These are phyloP conservation scores for Chlamydomonas sphaeroides DNA, from an alignment of 139 green algal genomes.

Conservation along the genomic window DNA sequence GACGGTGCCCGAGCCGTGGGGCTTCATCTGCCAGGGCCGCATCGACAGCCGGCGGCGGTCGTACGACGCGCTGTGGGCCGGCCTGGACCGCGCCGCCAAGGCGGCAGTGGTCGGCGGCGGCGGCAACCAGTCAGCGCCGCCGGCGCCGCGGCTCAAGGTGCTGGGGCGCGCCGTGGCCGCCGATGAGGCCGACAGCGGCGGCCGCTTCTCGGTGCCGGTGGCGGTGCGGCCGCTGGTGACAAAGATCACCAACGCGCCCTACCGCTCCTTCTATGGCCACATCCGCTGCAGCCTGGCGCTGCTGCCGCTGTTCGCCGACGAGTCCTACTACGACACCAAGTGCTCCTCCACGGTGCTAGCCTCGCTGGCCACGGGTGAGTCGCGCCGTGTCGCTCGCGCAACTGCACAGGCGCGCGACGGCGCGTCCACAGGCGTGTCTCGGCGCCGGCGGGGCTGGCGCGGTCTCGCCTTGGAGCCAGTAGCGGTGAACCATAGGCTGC, in stretches of 20 bases:
- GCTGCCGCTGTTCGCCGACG: not conserved
- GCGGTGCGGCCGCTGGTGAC: not conserved
- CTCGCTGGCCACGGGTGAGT: not conserved
- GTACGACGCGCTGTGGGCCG: not conserved
- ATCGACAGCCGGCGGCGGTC: not conserved
- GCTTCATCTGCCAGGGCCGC: not conserved
- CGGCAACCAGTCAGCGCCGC: too few species aligned
- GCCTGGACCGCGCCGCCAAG: not conserved
- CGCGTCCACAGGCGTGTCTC: too few species aligned
- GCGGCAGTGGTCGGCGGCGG: too few species aligned
- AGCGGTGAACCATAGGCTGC: too few species aligned
- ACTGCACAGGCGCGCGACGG: too few species aligned
- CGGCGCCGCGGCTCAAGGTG: not conserved
- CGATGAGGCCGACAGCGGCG: too few species aligned
- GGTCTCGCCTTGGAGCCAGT: too few species aligned
- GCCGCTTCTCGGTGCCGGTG: not conserved
- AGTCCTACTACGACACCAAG: not conserved
- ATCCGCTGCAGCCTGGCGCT: not conserved
- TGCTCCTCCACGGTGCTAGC: not conserved
- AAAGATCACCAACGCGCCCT: not conserved
- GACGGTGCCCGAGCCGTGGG: not conserved
- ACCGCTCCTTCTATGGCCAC: not conserved
- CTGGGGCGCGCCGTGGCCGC: not conserved
- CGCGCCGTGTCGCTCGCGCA: too few species aligned
- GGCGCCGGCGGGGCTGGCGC: too few species aligned